Base-by-base conservation (phyloP, 352 stramenopile species). In the Blastocystis sp. region DNA sequence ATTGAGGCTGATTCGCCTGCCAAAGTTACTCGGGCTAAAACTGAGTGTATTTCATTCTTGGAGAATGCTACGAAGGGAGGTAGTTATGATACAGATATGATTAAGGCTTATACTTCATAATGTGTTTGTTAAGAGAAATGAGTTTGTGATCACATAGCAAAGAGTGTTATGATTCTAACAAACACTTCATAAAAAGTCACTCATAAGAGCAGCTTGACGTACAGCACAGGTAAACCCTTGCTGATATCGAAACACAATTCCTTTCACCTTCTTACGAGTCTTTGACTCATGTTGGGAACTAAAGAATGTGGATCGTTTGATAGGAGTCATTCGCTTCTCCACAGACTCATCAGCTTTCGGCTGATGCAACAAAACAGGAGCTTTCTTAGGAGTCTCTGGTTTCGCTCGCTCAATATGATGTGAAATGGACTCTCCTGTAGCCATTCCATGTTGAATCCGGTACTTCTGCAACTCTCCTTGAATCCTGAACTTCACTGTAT, bases 41-140 rank as follows among this genome's bases (percentile, higher is more conserved):
- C 57, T 3, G 89, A 91, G 78, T 83, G 90, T 21, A 61, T 66
- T 39, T 81, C 88, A 43, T 85, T 89, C 29, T 88, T 91, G 46
- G 88, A 90, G 35, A 89, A 91, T 39, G 80, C 89, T 21, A 91
- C 89, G 27, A 83, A 83, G 54, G 71, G 71, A 24, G 27, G 27
- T 9, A 65, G 42, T 3, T 83, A 49, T 32, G 71, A 83, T 67
- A 65, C 71, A 14, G 71, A 83, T 63, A 83, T 83, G 71, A 83
- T 83, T 42, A 83, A 83, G 19, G 42, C 49, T 32, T 83, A 83
- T 32, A 83, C 71, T 19, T 49, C 71, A 66, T 83, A 42, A 6
- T 49, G 49, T 83, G 71, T 65, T 83, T 83, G 69, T 80, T 59
- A 16, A 7, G n/a, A 54, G 7, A n/a, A 32, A 12, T 21, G 57